Evolutionary conservation across 768 basidiomycete genomes (phyloP).

Genomic region (Sistotremastrum suecicum): DNA sequence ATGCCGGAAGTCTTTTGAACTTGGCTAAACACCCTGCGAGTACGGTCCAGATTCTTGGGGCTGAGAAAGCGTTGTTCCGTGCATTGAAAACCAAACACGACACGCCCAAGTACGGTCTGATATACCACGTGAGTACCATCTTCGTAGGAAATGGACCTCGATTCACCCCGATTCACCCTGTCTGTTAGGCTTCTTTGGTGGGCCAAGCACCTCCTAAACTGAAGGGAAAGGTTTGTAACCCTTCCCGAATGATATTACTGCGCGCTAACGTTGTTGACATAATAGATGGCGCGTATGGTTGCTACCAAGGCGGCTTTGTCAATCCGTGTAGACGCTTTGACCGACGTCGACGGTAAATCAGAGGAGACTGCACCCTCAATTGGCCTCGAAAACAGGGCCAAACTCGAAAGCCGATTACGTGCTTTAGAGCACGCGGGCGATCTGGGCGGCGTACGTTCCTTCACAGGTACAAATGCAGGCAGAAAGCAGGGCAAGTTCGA

Average conservation of each 20-base stretch:
- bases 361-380: constrained; percentile 70
- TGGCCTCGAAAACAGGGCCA: constrained; percentile 86
- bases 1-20: constrained; percentile 57
- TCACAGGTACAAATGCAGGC: constrained; percentile 31
- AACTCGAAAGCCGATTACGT: constrained; percentile 88
- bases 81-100: constrained; percentile 79
- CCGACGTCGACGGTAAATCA: constrained; percentile 84
- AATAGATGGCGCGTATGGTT: constrained; percentile 98
- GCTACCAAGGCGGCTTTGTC: constrained; percentile 96
- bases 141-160: not conserved
- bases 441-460: constrained; percentile 53
- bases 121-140: constrained; percentile 70
- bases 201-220: constrained; percentile 96
- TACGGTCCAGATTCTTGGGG: constrained; percentile 64
- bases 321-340: constrained; percentile 93
- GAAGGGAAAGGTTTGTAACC: constrained; percentile 71
- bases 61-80: constrained; percentile 65
- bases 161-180: constrained; percentile 6
- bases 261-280: not conserved
- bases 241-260: not conserved
- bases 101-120: constrained; percentile 98
- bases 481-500: constrained; percentile 72
- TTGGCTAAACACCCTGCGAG: constrained; percentile 68
- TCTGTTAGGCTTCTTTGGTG: constrained; percentile 70
- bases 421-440: constrained; percentile 78